Evolutionary conservation across 768 basidiomycete species (phyloP).

Genomic region (Lactarius trivialis): DNA sequence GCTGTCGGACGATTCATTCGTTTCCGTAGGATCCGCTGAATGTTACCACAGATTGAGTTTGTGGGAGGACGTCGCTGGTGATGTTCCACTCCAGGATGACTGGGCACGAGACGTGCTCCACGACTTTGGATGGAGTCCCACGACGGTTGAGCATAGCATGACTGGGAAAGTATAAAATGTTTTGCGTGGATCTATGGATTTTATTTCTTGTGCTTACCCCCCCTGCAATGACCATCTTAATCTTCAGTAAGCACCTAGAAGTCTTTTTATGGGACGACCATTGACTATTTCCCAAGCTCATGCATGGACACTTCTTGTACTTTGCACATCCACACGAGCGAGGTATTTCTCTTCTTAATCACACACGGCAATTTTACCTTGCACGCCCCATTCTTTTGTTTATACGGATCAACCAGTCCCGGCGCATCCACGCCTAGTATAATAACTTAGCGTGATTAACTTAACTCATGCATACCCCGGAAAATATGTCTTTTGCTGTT

Average conservation of each 20-base stretch:
- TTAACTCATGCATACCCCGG: constrained; percentile 18
- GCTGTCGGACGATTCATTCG: constrained; percentile 27
- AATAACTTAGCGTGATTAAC: constrained; percentile 16
- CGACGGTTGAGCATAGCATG: constrained; percentile 5
- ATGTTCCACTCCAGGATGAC: constrained; percentile 39
- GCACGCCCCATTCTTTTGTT: constrained; percentile 1
- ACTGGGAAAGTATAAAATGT: background rate
- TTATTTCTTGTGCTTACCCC: constrained; percentile 4
- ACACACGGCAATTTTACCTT: background rate
- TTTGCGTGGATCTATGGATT: constrained; percentile 3
- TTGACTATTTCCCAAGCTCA: background rate
- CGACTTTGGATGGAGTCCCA: constrained; percentile 36
- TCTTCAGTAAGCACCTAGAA: background rate
- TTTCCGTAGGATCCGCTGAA: constrained; percentile 41
- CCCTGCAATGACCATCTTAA: background rate
- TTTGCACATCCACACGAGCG: constrained; percentile 4
- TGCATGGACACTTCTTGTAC: background rate
- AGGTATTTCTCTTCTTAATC: background rate
- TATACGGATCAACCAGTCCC: constrained; percentile 15
- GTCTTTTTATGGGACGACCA: background rate
- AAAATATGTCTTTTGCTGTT: constrained; percentile 1
- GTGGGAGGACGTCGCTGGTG: constrained; percentile 32
- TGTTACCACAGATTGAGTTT: constrained; percentile 32
- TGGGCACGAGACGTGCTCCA: constrained; percentile 71
- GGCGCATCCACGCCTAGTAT: constrained; percentile 17